Conservation (phyloP, 257 asterid species). For the Craterostigma plantagineum region DNA sequence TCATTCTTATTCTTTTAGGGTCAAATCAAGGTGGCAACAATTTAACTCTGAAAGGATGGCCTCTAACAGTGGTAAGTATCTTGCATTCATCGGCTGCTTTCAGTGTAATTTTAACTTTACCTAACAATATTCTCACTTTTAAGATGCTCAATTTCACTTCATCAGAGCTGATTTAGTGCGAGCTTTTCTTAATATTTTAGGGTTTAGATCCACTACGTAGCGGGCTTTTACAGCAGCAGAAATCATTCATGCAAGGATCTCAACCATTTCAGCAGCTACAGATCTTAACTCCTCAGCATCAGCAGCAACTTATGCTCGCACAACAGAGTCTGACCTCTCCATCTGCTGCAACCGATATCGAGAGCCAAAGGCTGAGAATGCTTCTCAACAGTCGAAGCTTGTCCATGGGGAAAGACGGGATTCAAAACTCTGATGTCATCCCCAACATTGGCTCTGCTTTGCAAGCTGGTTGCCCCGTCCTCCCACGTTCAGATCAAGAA, state of each 20-base stretch:
- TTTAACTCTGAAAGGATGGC: constrained; percentile 9
- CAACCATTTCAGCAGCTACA: constrained; percentile 90
- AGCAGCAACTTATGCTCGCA: constrained; percentile 85
- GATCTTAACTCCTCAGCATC: constrained; percentile 93
- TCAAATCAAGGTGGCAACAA: constrained; percentile 6
- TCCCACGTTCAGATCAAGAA: constrained; percentile 77
- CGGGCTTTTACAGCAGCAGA: constrained; percentile 89
- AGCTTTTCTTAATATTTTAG: constrained; percentile 14
- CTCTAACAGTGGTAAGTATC: constrained; percentile 1
- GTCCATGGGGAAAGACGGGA: constrained; percentile 87
- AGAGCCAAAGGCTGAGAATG: constrained; percentile 85
- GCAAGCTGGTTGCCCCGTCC: constrained; percentile 61
- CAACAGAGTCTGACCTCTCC: constrained; percentile 82
- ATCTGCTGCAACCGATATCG: constrained; percentile 58
- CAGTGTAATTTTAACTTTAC: neutral
- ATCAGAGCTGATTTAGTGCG: neutral
- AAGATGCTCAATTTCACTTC: neutral
- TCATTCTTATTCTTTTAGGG: neutral
- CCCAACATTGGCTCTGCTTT: constrained; percentile 67
- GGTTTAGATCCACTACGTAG: constrained; percentile 85
- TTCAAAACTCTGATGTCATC: constrained; percentile 56
- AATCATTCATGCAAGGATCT: constrained; percentile 77
- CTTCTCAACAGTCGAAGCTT: constrained; percentile 59
- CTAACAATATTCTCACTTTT: no score
- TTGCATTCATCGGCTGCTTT: neutral